Evolutionary conservation across 768 basidiomycete genomes (phyloP).

Genomic region (Paxillus ammoniavirescens): DNA sequence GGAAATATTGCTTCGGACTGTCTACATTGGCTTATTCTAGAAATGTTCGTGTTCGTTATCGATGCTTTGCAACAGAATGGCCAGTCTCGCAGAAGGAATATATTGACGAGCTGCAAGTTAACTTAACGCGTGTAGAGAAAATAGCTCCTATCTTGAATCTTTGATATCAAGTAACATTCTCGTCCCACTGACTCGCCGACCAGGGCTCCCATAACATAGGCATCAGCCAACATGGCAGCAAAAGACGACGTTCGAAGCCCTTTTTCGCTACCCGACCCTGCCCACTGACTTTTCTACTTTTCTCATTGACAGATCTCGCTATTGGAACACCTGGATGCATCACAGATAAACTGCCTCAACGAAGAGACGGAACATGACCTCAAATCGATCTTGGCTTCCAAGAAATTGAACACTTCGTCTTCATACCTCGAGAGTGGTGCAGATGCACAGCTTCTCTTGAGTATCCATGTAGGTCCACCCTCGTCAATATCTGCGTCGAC

Average conservation of each 20-base stretch:
- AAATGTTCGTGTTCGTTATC: slow-evolving; percentile 12
- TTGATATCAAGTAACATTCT: too few relatives aligned
- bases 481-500: background rate
- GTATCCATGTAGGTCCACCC: slow-evolving; percentile 52
- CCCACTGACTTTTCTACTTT: slow-evolving; percentile 5
- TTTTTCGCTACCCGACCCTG: background rate
- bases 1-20: slow-evolving; percentile 4
- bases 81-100: too few relatives aligned
- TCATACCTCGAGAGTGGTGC: slow-evolving; percentile 63
- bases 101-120: too few relatives aligned
- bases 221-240: slow-evolving; percentile 17
- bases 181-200: too few relatives aligned
- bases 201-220: background rate
- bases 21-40: slow-evolving; percentile 1
- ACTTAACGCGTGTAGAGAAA: background rate
- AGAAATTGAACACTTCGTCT: slow-evolving; percentile 41
- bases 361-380: slow-evolving; percentile 53
- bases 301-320: slow-evolving; percentile 44
- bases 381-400: slow-evolving; percentile 46
- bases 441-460: slow-evolving; percentile 71
- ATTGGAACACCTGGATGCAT: slow-evolving; percentile 55
- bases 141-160: slow-evolving; percentile 14
- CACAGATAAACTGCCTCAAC: slow-evolving; percentile 70
- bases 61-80: slow-evolving; percentile 9
- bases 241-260: slow-evolving; percentile 30